Percentiles rank a stretch among this genome's conserved stretches.
These are phyloP conservation scores for Penicillium decumbens DNA, from an alignment of 2,329 filamentous ascomycete genomes.

Conservation along the genomic window DNA sequence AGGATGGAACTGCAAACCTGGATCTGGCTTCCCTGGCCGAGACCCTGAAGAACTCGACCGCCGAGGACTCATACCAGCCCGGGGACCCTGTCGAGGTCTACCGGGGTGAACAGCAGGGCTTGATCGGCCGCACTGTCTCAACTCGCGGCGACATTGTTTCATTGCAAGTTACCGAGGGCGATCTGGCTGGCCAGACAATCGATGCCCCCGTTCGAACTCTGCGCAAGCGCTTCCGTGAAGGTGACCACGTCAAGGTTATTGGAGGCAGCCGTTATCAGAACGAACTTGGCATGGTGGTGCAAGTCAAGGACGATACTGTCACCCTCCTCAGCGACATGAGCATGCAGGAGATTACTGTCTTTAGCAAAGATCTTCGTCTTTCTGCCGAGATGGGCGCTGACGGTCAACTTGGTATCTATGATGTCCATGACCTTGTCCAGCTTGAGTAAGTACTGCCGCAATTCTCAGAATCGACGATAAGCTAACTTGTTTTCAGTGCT, in stretches of 20 bases:
- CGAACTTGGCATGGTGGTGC: constrained; percentile 95
- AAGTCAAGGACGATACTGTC: constrained; percentile 85
- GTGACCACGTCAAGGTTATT: constrained; percentile 98
- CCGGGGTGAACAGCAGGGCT: constrained; percentile 88
- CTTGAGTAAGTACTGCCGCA: constrained; percentile 59
- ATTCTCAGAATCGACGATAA: neutral
- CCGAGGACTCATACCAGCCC: constrained; percentile 77
- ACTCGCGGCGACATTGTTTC: constrained; percentile 91
- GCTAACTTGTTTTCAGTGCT: constrained; percentile 48
- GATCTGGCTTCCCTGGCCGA: constrained; percentile 87
- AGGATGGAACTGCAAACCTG: constrained; percentile 89
- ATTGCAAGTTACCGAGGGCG: constrained; percentile 76
- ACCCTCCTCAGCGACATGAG: constrained; percentile 90
- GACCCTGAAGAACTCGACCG: constrained; percentile 78
- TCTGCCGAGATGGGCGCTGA: constrained; percentile 87
- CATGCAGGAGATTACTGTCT: constrained; percentile 91
- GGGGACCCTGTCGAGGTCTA: constrained; percentile 97
- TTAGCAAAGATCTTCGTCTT: constrained; percentile 92
- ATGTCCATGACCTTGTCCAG: constrained; percentile 89
- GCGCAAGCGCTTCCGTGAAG: constrained; percentile 84
- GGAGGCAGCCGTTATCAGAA: constrained; percentile 91
- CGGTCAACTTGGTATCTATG: constrained; percentile 76
- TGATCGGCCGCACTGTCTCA: constrained; percentile 77
- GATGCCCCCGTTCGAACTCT: constrained; percentile 90
- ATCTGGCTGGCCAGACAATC: constrained; percentile 74